Conservation (phyloP, 208 protist species). For the Trypanosoma mega region DNA sequence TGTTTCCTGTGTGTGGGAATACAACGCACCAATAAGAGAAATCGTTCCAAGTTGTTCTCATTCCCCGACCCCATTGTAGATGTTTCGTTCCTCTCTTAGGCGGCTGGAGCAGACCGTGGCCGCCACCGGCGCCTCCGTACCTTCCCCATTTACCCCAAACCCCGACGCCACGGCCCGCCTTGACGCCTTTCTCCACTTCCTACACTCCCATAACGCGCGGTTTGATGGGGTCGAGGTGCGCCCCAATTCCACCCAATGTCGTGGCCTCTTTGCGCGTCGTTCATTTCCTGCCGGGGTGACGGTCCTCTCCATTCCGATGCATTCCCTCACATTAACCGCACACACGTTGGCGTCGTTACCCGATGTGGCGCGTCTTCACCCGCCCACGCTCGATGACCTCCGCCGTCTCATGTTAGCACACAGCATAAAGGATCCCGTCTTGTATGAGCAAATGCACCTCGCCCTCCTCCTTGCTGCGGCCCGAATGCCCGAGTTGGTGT, state of each 20-base stretch:
- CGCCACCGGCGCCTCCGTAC: too few relatives aligned
- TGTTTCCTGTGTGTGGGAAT: constrained; percentile 8
- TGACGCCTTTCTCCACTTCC: constrained; percentile 20
- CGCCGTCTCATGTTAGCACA: constrained; percentile 43
- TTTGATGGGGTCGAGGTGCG: constrained; percentile 51
- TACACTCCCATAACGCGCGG: constrained; percentile 20
- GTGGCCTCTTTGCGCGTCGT: constrained; percentile 49
- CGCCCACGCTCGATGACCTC: constrained; percentile 59
- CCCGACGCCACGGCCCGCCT: too few relatives aligned
- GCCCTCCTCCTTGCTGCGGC: constrained; percentile 68
- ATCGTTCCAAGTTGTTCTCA: neutral
- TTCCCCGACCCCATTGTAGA: too few relatives aligned
- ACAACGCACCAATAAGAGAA: neutral
- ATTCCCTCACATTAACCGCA: constrained; percentile 36
- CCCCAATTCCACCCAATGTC: constrained; percentile 35
- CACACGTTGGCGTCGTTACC: too few relatives aligned
- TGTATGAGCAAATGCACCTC: constrained; percentile 74
- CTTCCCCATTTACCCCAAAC: too few relatives aligned
- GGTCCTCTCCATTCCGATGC: constrained; percentile 60
- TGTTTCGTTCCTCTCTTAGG: too few relatives aligned
- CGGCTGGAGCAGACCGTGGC: too few relatives aligned
- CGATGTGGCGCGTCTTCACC: too few relatives aligned
- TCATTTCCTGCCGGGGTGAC: constrained; percentile 56
- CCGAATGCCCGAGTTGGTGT: constrained; percentile 43
- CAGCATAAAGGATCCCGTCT: constrained; percentile 62